Evolutionary conservation across 805 yeast species (phyloP).

Genomic region (Candida taoyuanica): DNA sequence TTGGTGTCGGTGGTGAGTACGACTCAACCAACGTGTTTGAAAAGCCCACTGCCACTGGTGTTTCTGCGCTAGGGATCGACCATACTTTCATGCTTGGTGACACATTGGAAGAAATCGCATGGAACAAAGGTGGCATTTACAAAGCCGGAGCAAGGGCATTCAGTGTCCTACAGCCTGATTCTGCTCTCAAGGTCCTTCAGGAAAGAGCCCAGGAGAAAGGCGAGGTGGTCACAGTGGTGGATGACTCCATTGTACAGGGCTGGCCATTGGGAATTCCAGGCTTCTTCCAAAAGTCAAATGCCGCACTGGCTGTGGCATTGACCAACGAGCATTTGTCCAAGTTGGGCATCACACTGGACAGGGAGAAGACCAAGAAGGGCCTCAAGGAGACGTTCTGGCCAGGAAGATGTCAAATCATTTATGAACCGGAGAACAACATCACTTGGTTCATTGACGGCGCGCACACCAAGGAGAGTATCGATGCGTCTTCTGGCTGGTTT

Average conservation of each 20-base stretch:
- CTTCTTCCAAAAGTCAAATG: slow-evolving; percentile 78
- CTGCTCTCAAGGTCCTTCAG: slow-evolving; percentile 50
- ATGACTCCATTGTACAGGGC: slow-evolving; percentile 29
- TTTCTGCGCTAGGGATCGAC: slow-evolving; percentile 84
- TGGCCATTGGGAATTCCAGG: slow-evolving; percentile 70
- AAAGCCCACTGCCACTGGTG: slow-evolving; percentile 79
- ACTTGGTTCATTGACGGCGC: slow-evolving; percentile 96
- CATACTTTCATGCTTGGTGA: slow-evolving; percentile 77
- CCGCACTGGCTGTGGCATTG: slow-evolving; percentile 77
- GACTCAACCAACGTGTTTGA: slow-evolving; percentile 92
- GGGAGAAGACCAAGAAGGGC: slow-evolving; percentile 39
- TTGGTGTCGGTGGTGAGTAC: slow-evolving; percentile 96
- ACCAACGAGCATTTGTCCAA: slow-evolving; percentile 54
- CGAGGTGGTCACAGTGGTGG: slow-evolving; percentile 48
- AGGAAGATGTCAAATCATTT: slow-evolving; percentile 86
- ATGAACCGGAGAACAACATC: slow-evolving; percentile 32
- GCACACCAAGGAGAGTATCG: slow-evolving; percentile 84
- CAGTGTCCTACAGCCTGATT: slow-evolving; percentile 55
- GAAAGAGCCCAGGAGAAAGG: slow-evolving; percentile 66
- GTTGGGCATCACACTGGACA: slow-evolving; percentile 38
- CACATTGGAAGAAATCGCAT: slow-evolving; percentile 84
- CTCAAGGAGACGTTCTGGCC: slow-evolving; percentile 76
- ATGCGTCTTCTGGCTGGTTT: slow-evolving; percentile 83
- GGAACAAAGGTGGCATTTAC: slow-evolving; percentile 95
- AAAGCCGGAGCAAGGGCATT: slow-evolving; percentile 65